Evolutionary conservation across 2,329 filamentous ascomycete genomes (phyloP), one percentile per base, ranked within the genome.

Genomic region (Fusarium hostae): DNA sequence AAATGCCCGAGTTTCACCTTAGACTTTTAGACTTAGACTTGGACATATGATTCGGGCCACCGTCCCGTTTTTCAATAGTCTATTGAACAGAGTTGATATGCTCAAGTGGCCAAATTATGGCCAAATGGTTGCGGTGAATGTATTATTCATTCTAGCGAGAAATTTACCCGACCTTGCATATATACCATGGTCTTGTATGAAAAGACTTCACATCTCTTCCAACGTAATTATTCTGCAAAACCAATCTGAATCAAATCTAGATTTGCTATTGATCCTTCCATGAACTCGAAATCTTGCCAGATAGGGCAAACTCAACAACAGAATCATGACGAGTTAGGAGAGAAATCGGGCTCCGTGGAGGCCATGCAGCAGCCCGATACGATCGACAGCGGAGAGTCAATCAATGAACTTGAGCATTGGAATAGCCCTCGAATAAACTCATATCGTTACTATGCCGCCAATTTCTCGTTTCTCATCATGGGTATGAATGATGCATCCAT

Each of bases 401-500:
- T 60, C 6, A 40, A 54, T 20, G 66, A 60, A 20, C 62, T 72
- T 20, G 87, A 91, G 75, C 82, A 79, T 79, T 94, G 91, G 92
- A 92, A 92, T 74, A 80, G 82, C n/a, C 86, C 91, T 0, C 78
- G 81, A 12, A 82, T 84, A 44, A 93, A 91, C 76, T 80, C 87
- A 8, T 89, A 83, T 72, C 86, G 90, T 41, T 88, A 88, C 48
- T 79, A 87, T 39, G 84, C 88, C 1, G 86, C 89, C 6, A 88
- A 90, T 73, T 88, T 87, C 79, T 85, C 86, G 9, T 89, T 93
- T 70, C 81, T 90, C 24, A 83, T 92, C 35, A 88, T 92, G 83
- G 91, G 91, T 10, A 86, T 90, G 81, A 92, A 91, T 74, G 91
- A 94, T 80, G 91, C 87, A 13, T 87, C 88, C 28, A 85, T 89